Evolutionary conservation across 352 stramenopile species (phyloP).

Genomic region (Phytopythium sindhum): DNA sequence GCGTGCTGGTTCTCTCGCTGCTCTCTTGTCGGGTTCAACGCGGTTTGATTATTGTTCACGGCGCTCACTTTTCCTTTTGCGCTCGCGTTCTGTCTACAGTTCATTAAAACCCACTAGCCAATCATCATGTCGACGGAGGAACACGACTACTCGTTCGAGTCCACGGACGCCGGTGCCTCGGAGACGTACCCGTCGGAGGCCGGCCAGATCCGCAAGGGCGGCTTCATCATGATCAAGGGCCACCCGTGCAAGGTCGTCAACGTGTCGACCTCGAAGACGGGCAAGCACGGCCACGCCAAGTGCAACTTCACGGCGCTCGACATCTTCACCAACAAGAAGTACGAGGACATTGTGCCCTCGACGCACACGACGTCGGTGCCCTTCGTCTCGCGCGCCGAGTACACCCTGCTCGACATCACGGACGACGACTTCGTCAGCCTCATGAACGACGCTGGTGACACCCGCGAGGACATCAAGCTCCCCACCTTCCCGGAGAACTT

Average conservation of each 20-base stretch:
- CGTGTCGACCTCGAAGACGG: constrained; percentile 99
- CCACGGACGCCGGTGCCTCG: constrained; percentile 95
- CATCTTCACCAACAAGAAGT: constrained; percentile 99
- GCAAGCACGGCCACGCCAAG: constrained; percentile 99
- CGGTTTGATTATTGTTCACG: not conserved
- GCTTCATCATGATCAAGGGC: constrained; percentile 99
- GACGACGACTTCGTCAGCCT: constrained; percentile 98
- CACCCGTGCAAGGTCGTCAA: constrained; percentile 97
- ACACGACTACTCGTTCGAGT: constrained; percentile 90
- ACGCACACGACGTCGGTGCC: constrained; percentile 98
- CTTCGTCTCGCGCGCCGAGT: constrained; percentile 96
- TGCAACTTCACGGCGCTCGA: constrained; percentile 99
- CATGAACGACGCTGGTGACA: constrained; percentile 97
- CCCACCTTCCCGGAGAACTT: constrained; percentile 94
- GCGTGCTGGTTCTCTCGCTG: not conserved
- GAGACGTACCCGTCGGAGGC: constrained; percentile 97
- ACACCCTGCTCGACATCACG: constrained; percentile 98
- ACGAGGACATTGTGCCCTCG: constrained; percentile 99
- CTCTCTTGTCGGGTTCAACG: not conserved
- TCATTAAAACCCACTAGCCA: not conserved
- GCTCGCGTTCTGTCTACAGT: constrained; percentile 4
- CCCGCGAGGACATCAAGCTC: constrained; percentile 98
- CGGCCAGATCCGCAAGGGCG: constrained; percentile 98
- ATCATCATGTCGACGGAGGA: constrained; percentile 38
- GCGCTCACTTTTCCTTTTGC: constrained; percentile 4